Evolutionary conservation across 2,329 filamentous ascomycete species (phyloP).

Genomic region (Ophiostoma angusticollis): DNA sequence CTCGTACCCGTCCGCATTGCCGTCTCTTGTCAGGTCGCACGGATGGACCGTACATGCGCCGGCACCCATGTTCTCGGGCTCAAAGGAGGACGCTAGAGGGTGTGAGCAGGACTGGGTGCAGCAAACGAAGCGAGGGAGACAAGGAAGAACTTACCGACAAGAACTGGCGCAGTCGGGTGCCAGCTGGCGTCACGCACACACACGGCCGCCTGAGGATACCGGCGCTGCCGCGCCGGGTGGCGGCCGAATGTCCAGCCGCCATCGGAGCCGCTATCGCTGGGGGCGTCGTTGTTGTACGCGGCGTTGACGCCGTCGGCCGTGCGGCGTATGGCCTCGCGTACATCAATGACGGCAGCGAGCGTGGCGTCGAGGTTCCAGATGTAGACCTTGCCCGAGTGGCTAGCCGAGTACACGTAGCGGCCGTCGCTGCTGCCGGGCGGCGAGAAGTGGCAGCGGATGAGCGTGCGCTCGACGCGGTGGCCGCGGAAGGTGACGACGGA

Average conservation of each 20-base stretch:
- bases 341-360: slow-evolving; percentile 63
- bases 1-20: slow-evolving; percentile 49
- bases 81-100: slow-evolving; percentile 64
- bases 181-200: slow-evolving; percentile 81
- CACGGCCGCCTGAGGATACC: slow-evolving; percentile 29
- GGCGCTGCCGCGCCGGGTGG: not conserved
- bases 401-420: slow-evolving; percentile 86
- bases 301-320: not conserved
- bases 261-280: too few species aligned
- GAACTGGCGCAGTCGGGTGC: slow-evolving; percentile 73
- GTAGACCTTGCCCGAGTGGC: slow-evolving; percentile 77
- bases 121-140: not conserved
- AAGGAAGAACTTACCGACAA: slow-evolving; percentile 44
- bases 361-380: slow-evolving; percentile 88
- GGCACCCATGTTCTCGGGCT: slow-evolving; percentile 58
- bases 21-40: slow-evolving; percentile 56
- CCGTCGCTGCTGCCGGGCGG: slow-evolving; percentile 76
- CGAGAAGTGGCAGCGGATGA: slow-evolving; percentile 92
- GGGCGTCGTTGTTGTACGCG: not conserved
- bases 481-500: slow-evolving; percentile 88
- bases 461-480: slow-evolving; percentile 74
- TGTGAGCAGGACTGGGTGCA: not conserved
- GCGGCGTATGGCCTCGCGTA: slow-evolving; percentile 48
- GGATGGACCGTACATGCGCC: slow-evolving; percentile 63
- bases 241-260: too few species aligned